phyloP scores from a whole-genome alignment of 768 basidiomycete genomes.

The Filobasidium wieringae region DNA sequence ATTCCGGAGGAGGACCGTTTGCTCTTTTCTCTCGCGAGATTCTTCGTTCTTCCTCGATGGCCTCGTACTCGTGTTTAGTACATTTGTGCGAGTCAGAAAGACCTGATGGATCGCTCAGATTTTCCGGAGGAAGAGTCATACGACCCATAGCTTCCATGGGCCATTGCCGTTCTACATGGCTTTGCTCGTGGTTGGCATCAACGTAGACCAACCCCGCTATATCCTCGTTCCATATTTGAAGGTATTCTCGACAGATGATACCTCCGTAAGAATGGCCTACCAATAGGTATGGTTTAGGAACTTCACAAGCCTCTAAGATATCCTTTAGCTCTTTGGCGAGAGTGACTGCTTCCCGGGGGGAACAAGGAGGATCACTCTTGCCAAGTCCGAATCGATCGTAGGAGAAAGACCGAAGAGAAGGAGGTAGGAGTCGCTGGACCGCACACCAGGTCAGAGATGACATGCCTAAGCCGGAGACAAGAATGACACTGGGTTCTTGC shows the following conservation, averaged over 20 bases:
- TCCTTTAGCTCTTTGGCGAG: conserved; percentile 11
- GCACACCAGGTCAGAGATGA: background rate
- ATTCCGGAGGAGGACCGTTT: background rate
- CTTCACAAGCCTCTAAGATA: background rate
- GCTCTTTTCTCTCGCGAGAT: background rate
- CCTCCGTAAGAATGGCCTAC: conserved; percentile 15
- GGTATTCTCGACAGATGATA: conserved; percentile 13
- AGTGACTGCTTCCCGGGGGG: conserved; percentile 4
- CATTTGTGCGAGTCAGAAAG: background rate
- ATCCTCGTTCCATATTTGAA: background rate
- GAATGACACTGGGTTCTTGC: conserved; percentile 11
- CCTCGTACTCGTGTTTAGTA: conserved; percentile 5
- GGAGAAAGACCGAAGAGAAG: background rate
- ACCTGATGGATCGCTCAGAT: conserved; percentile 1
- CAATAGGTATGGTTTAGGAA: conserved; percentile 11
- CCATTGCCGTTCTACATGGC: conserved; percentile 6
- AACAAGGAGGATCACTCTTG: background rate
- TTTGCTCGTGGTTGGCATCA: conserved; percentile 13
- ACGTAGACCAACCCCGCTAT: conserved; percentile 11
- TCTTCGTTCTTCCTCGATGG: background rate
- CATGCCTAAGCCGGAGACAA: conserved; percentile 6
- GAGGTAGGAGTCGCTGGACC: conserved; percentile 12
- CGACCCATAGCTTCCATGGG: background rate
- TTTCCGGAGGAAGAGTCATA: background rate
- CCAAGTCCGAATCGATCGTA: conserved; percentile 14